These are phyloP conservation scores for Parathielavia appendiculata DNA, from an alignment of 495 filamentous ascomycete genomes.

Conservation along the genomic window DNA sequence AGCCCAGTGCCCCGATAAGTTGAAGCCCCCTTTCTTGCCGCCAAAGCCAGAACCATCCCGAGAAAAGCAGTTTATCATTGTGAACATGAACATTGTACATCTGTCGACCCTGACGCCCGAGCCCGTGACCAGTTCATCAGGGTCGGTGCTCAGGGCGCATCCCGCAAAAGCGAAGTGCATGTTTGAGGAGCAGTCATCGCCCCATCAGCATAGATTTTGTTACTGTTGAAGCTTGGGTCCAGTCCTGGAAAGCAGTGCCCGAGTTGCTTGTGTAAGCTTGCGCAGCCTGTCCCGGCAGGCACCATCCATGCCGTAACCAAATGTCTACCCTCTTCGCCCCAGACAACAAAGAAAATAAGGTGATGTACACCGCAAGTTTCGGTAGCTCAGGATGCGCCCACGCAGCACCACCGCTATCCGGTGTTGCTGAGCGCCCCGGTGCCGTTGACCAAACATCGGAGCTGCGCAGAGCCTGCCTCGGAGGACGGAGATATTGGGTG, in stretches of 20 bases:
- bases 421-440: constrained; percentile 16
- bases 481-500: constrained; percentile 33
- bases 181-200: too few species aligned
- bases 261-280: neutral
- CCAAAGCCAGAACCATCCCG: neutral
- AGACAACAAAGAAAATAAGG: constrained; percentile 11
- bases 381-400: neutral
- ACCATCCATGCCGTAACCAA: too few species aligned
- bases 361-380: neutral
- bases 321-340: neutral
- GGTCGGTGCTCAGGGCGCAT: too few species aligned
- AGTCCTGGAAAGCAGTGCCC: neutral
- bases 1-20: neutral
- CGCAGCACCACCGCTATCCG: constrained; percentile 2
- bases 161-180: too few species aligned
- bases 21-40: neutral
- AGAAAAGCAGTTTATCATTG: neutral
- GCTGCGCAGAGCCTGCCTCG: constrained; percentile 27
- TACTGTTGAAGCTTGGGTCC: too few species aligned
- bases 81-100: constrained; percentile 6
- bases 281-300: too few species aligned
- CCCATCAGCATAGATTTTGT: too few species aligned
- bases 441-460: constrained; percentile 30
- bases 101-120: neutral
- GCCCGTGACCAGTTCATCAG: neutral